Evolutionary conservation across 768 basidiomycete species (phyloP), one percentile per base, ranked within the genome.

Genomic region (Agaricus blazei): DNA sequence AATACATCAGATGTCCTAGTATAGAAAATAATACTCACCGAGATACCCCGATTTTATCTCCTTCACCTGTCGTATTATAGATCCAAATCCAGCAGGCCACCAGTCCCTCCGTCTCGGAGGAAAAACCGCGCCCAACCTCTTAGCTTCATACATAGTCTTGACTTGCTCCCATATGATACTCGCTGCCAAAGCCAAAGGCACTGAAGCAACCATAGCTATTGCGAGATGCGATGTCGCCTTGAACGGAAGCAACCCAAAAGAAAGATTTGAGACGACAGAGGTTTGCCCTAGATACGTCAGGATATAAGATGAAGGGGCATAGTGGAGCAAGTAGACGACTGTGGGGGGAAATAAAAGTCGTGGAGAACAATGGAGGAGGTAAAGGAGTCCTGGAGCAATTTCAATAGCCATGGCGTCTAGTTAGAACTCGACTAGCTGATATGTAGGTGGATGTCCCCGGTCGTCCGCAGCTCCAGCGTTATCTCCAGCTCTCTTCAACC

Each of bases 1-100:
- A 59, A 42, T 36, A 65, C 11, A 23, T 45, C 23, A 24, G 44
- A 12, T 5, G 11, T 8, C 12, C 3, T 24, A 24, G 23, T 8
- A 23, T 7, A 8, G 19, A 12, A 28, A 24, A 1, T 26, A 45
- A 5, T 8, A 58, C 64, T 15, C 48, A 72, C 74, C 69, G 54
- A 71, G 69, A 61, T 72, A 71, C 1, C 70, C 69, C 2, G 27
- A 58, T 51, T 68, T 65, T 31, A 68, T 61, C 43, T 61, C 63
- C n/a, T 57, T 57, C 36, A 59, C 51, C 14, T 45, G 46, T 11
- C 38, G 42, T 4, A 61, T 26, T 48, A 67, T 49, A 15, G 50
- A 51, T 7, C 51, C 47, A 19, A 63, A 41, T 4, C 63, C 65
- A 48, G 61, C 66, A 2, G 62, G 63, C 44, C 47, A 53, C 28